Conservation (phyloP, 179 eudicot species). For the Beta lomatogona region DNA sequence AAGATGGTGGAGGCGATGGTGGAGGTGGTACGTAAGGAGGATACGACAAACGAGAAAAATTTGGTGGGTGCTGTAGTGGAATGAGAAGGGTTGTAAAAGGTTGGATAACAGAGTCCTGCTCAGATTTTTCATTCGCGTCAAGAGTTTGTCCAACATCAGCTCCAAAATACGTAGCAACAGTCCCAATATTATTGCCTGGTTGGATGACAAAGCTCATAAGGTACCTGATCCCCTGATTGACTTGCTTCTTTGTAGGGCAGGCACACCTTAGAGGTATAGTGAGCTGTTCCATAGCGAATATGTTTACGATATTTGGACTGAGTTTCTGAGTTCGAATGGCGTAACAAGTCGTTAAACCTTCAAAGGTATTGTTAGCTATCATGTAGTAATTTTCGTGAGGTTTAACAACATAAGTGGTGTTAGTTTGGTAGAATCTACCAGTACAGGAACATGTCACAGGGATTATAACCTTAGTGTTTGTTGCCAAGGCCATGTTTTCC, state of each 20-base stretch:
- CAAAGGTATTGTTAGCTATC: slow-evolving; percentile 46
- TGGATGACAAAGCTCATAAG: slow-evolving; percentile 49
- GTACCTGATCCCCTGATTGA: slow-evolving; percentile 35
- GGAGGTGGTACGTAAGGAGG: slow-evolving; percentile 27
- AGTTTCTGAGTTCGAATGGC: slow-evolving; percentile 32
- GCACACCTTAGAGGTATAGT: slow-evolving; percentile 62
- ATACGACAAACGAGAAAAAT: slow-evolving; percentile 33
- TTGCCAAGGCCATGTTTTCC: slow-evolving; percentile 30
- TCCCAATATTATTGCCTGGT: slow-evolving; percentile 31
- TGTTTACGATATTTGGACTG: slow-evolving; percentile 26
- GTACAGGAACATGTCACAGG: slow-evolving; percentile 63
- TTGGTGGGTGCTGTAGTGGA: slow-evolving; percentile 53
- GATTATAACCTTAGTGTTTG: slow-evolving; percentile 47
- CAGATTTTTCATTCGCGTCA: slow-evolving; percentile 47
- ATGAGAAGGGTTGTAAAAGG: slow-evolving; percentile 54
- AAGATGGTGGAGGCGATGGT: slow-evolving; percentile 40
- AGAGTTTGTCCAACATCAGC: slow-evolving; percentile 35
- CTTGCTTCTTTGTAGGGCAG: slow-evolving; percentile 56
- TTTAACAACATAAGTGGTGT: slow-evolving; percentile 38
- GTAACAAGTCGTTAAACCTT: slow-evolving; percentile 58
- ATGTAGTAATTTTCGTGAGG: slow-evolving; percentile 29
- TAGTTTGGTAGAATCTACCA: slow-evolving; percentile 50
- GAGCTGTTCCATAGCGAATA: slow-evolving; percentile 32
- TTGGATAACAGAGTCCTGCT: slow-evolving; percentile 36
- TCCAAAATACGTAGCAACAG: slow-evolving; percentile 48